Evolutionary conservation across 2,329 filamentous ascomycete genomes (phyloP).

Genomic region (Fusarium agapanthi): DNA sequence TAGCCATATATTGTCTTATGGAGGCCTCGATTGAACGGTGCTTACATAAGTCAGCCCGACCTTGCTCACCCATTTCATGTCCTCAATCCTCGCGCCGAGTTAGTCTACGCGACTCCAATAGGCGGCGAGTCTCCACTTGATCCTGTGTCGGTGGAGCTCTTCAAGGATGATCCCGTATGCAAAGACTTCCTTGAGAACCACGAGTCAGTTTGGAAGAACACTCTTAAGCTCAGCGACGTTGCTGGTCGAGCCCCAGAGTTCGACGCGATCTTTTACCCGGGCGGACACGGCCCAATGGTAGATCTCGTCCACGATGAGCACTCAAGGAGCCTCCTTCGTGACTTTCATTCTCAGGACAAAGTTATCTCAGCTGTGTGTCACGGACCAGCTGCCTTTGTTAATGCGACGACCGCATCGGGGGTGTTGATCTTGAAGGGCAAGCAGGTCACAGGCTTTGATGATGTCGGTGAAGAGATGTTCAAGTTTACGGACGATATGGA

Average conservation of each 20-base stretch:
- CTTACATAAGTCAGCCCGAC: neutral
- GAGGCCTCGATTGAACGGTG: fast-evolving
- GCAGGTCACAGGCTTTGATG: neutral
- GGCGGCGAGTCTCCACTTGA: neutral
- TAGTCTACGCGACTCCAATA: neutral
- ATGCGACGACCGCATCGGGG: neutral
- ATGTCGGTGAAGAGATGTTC: neutral
- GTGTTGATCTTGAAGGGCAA: neutral
- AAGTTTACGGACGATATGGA: neutral
- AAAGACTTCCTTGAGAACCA: neutral
- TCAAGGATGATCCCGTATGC: neutral
- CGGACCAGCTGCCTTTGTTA: neutral
- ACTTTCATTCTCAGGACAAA: neutral
- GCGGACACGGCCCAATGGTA: neutral
- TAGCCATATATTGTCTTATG: fast-evolving
- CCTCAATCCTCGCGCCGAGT: neutral
- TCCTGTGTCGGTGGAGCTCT: neutral
- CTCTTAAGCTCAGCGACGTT: neutral
- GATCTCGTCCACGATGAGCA: neutral
- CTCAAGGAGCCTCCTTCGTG: neutral
- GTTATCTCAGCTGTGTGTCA: neutral
- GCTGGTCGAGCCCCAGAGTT: neutral
- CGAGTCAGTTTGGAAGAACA: neutral
- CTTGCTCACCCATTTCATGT: neutral
- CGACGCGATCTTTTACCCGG: neutral